Base-by-base conservation (phyloP, 2,329 filamentous ascomycete genomes). In the Nemania diffusa region DNA sequence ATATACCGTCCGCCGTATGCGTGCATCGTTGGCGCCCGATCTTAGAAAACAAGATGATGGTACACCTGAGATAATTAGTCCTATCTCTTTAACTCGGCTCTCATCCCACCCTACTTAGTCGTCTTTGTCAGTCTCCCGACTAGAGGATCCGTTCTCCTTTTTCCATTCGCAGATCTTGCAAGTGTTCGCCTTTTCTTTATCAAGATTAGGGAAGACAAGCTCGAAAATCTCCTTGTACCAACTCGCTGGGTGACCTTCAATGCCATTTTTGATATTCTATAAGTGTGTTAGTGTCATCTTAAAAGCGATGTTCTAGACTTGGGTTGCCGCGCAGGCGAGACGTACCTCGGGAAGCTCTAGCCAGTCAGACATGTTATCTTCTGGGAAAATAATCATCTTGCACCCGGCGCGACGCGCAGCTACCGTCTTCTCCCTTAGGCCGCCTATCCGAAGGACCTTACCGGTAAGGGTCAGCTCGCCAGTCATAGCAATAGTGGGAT, bases 181-280 rank as follows among this genome's bases (percentile, higher is more conserved):
- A 71, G 85, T 87, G 79, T 92, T 96, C 69, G 91, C 93, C 68
- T 88, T 81, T 48, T 91, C 86, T 68, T 83, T 85, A 80, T 97
- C 92, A 20, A 98, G 80, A 71, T 91, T 84, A 42, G 92, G 90
- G 84, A 99, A 99, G 73, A 98, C 90, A 68, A 97, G 85, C 70
- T 95, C 88, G 79, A 97, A 98, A 57, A 99, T 93, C 72, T 99
- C 94, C 6, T 87, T 87, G 83, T 98, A 99, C 96, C 96, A 99
- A 76, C 88, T 90, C 20, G 95, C 95, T 0, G 96, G 91, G 73
- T 91, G 92, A 75, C 97, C 96, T 81, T 97, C 91, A 69, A 99
- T 92, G 72, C 94, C 94, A 76, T 97, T 88, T 83, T 98, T 99
- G 84, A 99, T 99, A 78, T 98, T 98, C 96, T 99, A 78, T 65